Base-by-base conservation (phyloP, 2,329 filamentous ascomycete species). In the Botrytis cinerea region DNA sequence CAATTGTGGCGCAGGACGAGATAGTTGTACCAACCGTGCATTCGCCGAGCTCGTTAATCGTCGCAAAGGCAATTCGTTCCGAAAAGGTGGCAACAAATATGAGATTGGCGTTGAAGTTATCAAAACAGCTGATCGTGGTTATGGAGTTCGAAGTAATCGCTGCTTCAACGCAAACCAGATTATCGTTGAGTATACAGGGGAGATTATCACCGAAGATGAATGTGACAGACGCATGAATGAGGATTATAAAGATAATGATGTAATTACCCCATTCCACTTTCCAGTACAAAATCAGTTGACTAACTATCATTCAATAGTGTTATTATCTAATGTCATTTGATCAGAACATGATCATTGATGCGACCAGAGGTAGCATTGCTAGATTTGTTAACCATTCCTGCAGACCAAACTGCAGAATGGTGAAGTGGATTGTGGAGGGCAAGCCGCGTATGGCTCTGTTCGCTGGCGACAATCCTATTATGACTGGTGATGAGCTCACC, bases 321-420 rank as follows among this genome's bases (percentile, higher is more conserved):
- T 98, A 97, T 83, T 99, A 99, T 82, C 86, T 99, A 68, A 99
- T 99, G 96, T 94, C 94, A 73, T 98, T 98, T 81, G 95, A 98
- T 81, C 94, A 98, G 82, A 96, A 97, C 82, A 96, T 98, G 90
- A 97, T 98, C 79, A 97, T 99, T 77, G 96, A 99, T 84, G 96
- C 95, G 48, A 98, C 95, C 43, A 94, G 93, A 73, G 96, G 96
- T 79, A 97, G 93, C 77, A 97, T 98, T 83, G 95, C 96, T 79
- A 92, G 96, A 73, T 99, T 99, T 82, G 95, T 99, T 81, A 99
- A 99, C 81, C 96, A 99, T 82, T 97, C 94, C 28, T 99, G 96
- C 83, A 92, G 93, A 73, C 96, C 96, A 4, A 99, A 99, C 81
- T 98, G 95, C 83, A 90, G 92, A 75, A 98, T 99, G 95, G 94